These are phyloP conservation scores for Ascochyta lentis DNA, from an alignment of 2,329 filamentous ascomycete species.

Conservation along the genomic window DNA sequence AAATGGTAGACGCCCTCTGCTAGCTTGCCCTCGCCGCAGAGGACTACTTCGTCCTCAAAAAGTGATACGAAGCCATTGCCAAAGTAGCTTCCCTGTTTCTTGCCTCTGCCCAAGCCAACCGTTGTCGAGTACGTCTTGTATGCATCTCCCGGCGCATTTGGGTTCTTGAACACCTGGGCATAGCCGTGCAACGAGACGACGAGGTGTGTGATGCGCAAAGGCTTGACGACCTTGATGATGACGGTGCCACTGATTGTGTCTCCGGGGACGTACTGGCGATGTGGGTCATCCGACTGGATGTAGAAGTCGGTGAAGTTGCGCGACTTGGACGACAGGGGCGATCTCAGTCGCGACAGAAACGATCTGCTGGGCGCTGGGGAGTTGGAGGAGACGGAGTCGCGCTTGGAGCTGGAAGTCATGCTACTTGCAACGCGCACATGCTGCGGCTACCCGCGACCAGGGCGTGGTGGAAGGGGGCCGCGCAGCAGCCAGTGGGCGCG, in stretches of 20 bases:
- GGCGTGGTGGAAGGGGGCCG: conserved; percentile 17
- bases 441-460: conserved; percentile 46
- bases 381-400: conserved; percentile 39
- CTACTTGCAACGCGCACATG: conserved; percentile 46
- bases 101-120: conserved; percentile 62
- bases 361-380: conserved; percentile 40
- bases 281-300: conserved; percentile 77
- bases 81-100: conserved; percentile 63
- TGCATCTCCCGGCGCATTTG: conserved; percentile 65
- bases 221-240: conserved; percentile 74
- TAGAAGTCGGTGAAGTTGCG: conserved; percentile 80
- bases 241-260: conserved; percentile 77
- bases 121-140: conserved; percentile 57
- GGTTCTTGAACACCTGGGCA: conserved; percentile 77
- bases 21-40: conserved; percentile 79
- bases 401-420: conserved; percentile 49
- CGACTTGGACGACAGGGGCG: conserved; percentile 61
- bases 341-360: conserved; percentile 62
- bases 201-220: conserved; percentile 78
- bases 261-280: conserved; percentile 77
- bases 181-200: conserved; percentile 80
- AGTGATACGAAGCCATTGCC: conserved; percentile 80
- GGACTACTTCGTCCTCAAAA: conserved; percentile 81
- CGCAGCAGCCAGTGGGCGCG: conserved; percentile 8
- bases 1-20: conserved; percentile 80